These are phyloP conservation scores for Rhodofomes roseus DNA, from an alignment of 1,284 basidiomycete genomes.

Conservation along the genomic window DNA sequence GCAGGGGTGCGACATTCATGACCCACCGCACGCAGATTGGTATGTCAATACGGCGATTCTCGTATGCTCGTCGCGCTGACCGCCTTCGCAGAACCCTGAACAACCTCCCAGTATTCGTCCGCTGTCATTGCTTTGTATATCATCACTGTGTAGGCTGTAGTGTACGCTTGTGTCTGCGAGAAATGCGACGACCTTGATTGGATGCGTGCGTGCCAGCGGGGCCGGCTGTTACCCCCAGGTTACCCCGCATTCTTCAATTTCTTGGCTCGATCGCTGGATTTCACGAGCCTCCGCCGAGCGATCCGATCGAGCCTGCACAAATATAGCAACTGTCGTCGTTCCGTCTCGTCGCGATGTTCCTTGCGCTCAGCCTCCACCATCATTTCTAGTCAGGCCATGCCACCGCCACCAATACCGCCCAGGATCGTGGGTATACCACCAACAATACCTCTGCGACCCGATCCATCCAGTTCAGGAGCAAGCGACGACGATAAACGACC, in stretches of 20 bases:
- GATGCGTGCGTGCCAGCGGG: not conserved
- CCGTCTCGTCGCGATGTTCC: not conserved
- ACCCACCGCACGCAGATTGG: slow-evolving; percentile 2
- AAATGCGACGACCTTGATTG: not conserved
- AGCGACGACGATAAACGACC: not conserved
- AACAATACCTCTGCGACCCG: not conserved
- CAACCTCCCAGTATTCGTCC: not conserved
- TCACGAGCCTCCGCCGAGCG: not conserved
- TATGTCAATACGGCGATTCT: not conserved
- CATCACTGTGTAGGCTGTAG: not conserved
- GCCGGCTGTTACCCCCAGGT: not conserved
- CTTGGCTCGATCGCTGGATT: not conserved
- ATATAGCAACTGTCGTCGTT: not conserved
- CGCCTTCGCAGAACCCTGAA: too few species aligned
- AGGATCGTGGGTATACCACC: not conserved
- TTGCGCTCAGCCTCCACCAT: not conserved
- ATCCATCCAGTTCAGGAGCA: not conserved
- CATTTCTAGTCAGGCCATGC: not conserved
- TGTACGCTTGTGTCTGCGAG: not conserved
- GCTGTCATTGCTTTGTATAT: not conserved
- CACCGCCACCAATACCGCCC: not conserved
- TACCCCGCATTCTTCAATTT: not conserved
- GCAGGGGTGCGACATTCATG: slow-evolving; percentile 38
- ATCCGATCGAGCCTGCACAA: not conserved
- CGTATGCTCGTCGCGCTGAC: too few species aligned